Conservation (phyloP, 2,329 filamentous ascomycete genomes). For the Arthroderma sp. region DNA sequence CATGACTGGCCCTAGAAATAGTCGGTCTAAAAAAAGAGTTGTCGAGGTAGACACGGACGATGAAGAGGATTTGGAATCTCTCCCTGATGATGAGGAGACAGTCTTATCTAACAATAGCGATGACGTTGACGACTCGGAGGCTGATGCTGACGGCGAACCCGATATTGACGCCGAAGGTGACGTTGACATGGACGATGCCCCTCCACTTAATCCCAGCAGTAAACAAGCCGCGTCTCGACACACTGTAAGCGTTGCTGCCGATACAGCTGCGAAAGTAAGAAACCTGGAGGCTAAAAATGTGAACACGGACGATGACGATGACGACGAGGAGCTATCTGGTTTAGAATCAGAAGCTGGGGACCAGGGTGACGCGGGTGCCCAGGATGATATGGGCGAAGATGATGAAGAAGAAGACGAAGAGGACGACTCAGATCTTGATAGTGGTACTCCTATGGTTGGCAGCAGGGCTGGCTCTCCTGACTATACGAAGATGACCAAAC, state of each 20-base stretch:
- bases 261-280: conserved; percentile 25
- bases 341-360: conserved; percentile 34
- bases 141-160: conserved; percentile 20
- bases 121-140: conserved; percentile 23
- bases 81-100: conserved; percentile 34
- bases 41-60: conserved; percentile 34
- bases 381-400: conserved; percentile 20
- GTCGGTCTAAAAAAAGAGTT: conserved; percentile 31
- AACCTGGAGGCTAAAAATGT: conserved; percentile 36
- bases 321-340: conserved; percentile 39
- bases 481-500: conserved; percentile 52
- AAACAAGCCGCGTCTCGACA: conserved; percentile 25
- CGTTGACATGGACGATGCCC: conserved; percentile 34
- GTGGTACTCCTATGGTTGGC: conserved; percentile 32
- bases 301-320: conserved; percentile 34
- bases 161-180: conserved; percentile 21
- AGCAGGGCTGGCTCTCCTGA: conserved; percentile 49
- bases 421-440: conserved; percentile 31
- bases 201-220: conserved; percentile 23
- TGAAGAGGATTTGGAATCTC: conserved; percentile 35
- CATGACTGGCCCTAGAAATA: conserved; percentile 32
- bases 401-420: conserved; percentile 30
- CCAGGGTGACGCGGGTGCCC: conserved; percentile 26
- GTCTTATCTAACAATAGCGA: conserved; percentile 32
- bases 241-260: conserved; percentile 23